Evolutionary conservation across 768 basidiomycete genomes (phyloP).

Genomic region (Pleurotus sapidus): DNA sequence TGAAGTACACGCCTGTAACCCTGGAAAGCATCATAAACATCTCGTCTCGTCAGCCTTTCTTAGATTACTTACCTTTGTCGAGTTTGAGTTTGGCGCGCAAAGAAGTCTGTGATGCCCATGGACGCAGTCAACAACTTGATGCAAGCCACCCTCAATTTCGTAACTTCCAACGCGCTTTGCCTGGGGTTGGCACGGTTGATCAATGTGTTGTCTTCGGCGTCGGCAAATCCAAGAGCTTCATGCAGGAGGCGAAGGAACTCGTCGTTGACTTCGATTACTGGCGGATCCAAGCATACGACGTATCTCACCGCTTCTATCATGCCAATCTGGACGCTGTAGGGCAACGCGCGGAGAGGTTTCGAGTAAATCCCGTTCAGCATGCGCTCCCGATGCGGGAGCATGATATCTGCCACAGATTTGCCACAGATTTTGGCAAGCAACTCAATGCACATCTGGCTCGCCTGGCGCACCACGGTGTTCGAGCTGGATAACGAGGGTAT

Average conservation of each 20-base stretch:
- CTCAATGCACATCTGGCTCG: constrained; percentile 78
- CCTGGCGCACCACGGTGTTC: constrained; percentile 80
- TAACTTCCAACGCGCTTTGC: constrained; percentile 77
- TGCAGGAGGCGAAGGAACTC: constrained; percentile 89
- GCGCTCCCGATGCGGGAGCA: constrained; percentile 82
- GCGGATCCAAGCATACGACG: constrained; percentile 85
- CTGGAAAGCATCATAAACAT: constrained; percentile 34
- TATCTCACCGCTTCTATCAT: constrained; percentile 98
- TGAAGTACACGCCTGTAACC: constrained; percentile 96
- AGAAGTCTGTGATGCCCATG: constrained; percentile 94
- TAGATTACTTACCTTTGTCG: constrained; percentile 66
- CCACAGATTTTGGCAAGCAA: constrained; percentile 73
- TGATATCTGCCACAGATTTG: constrained; percentile 71
- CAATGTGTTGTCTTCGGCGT: constrained; percentile 88
- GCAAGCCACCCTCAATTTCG: constrained; percentile 89
- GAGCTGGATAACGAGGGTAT: constrained; percentile 88
- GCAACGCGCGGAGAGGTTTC: constrained; percentile 94
- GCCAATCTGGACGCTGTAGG: constrained; percentile 93
- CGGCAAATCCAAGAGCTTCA: constrained; percentile 92
- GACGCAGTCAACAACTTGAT: constrained; percentile 92
- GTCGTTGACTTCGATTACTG: constrained; percentile 88
- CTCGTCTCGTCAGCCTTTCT: not conserved
- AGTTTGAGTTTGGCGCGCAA: constrained; percentile 77
- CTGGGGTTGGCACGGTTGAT: constrained; percentile 72
- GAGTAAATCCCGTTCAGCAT: constrained; percentile 89